Evolutionary conservation across 768 basidiomycete genomes (phyloP).

Genomic region (Russula sp.): DNA sequence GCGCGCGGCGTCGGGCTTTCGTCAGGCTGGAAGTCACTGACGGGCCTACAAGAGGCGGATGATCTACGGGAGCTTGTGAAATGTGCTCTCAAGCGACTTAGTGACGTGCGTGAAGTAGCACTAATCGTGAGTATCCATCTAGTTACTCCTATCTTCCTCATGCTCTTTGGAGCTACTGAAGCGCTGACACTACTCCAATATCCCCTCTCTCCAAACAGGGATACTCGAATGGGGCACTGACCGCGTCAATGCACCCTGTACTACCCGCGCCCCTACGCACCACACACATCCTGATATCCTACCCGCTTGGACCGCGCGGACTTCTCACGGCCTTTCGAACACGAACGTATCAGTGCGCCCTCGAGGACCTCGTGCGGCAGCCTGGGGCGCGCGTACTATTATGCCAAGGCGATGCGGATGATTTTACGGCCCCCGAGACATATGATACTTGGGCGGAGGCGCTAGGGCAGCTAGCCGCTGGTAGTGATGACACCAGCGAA

Average conservation of each 20-base stretch:
- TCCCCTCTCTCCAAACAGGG: slow-evolving; percentile 46
- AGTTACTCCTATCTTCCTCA: background rate
- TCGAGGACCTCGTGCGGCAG: slow-evolving; percentile 50
- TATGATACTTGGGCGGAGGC: slow-evolving; percentile 56
- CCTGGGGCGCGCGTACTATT: slow-evolving; percentile 53
- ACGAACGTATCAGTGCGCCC: slow-evolving; percentile 49
- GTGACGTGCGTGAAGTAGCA: slow-evolving; percentile 49
- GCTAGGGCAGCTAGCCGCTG: slow-evolving; percentile 34
- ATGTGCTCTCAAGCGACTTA: slow-evolving; percentile 48
- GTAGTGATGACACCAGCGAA: background rate
- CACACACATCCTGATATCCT: slow-evolving; percentile 69
- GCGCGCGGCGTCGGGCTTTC: slow-evolving; percentile 76
- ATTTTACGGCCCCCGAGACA: slow-evolving; percentile 57
- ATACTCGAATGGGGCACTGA: slow-evolving; percentile 78
- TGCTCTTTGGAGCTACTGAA: background rate
- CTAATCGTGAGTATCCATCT: slow-evolving; percentile 52
- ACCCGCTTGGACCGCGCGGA: slow-evolving; percentile 65
- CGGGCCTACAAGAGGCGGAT: slow-evolving; percentile 64
- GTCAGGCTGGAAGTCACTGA: slow-evolving; percentile 68
- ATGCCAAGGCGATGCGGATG: slow-evolving; percentile 64
- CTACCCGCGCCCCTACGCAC: slow-evolving; percentile 50
- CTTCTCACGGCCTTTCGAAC: slow-evolving; percentile 69
- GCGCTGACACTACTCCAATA: background rate
- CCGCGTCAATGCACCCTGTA: slow-evolving; percentile 62
- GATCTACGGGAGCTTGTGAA: slow-evolving; percentile 64